Evolutionary conservation across 345 rosid genomes (phyloP), one percentile per base, ranked within the genome.

Genomic region (Cardamine occulta): DNA sequence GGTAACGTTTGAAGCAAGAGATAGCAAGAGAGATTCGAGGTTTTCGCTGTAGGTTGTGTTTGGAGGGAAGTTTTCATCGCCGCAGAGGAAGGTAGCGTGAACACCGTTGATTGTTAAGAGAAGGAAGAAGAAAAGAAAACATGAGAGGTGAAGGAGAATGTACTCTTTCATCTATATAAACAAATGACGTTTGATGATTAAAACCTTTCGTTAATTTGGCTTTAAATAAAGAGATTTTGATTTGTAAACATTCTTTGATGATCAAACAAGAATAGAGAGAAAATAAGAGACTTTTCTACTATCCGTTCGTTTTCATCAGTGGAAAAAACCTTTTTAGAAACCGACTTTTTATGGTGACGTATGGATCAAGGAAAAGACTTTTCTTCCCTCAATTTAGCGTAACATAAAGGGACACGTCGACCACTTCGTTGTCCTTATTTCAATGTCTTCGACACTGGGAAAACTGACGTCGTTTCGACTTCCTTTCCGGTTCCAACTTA

Each of bases 161-260:
- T 66, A 45, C 4, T 4, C 44, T 70, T 17, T 66, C 75, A 76
- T 76, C 18, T 53, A 21, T 55, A 34, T 17, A 7, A 52, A 31
- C 7, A 68, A 31, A 42, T 45, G 5, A 42, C 23, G 11, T 60
- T 1, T 61, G 39, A 11, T 68, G 39, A 85, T 83, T 42, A 77
- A 89, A 84, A 83, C 84, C 70, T 84, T 81, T 68, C 81, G 81
- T 39, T 65, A 81, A 81, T 44, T 68, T 51, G 69, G 31, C 44
- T 19, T 76, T 45, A 70, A 0, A 70, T 76, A 76, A 76, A 54
- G 59, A 85, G 90, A 53, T 81, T 35, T 40, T 59, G 45, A 51
- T 75, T 74, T 34, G 53, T 47, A 9, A 34, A 49, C 0, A 4
- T 13, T 67, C 19, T 60, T 26, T 34, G 61, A 58, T n/a, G 9